Evolutionary conservation across 176 grass and related monocot genomes (phyloP).

Genomic region (Hsuehochloa calcarea): DNA sequence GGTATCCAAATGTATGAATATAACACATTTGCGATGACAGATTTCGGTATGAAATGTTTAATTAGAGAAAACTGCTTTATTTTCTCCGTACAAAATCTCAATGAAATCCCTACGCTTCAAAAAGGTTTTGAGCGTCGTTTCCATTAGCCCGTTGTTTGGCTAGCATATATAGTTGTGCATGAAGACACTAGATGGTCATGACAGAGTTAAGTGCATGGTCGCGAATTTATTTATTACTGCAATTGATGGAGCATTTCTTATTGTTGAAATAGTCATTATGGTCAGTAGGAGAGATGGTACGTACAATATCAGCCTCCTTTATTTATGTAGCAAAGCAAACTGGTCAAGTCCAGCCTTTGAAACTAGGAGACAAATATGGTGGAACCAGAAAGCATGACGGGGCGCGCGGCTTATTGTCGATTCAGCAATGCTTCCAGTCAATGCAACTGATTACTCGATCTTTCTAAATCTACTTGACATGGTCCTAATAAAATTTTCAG

Average conservation of each 20-base stretch:
- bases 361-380: slow-evolving; percentile 34
- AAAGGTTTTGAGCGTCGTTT: too few relatives aligned
- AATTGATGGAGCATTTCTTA: not conserved
- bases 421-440: slow-evolving; percentile 21
- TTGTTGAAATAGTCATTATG: not conserved
- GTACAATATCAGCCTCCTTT: slow-evolving; percentile 11
- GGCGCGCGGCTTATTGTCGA: not conserved
- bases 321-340: not conserved
- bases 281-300: slow-evolving; percentile 27
- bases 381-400: slow-evolving; percentile 9
- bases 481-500: slow-evolving; percentile 7
- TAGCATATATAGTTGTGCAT: not conserved
- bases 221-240: too few relatives aligned
- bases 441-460: not conserved
- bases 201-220: not conserved
- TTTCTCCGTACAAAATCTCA: not conserved
- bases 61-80: not conserved
- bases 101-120: not conserved
- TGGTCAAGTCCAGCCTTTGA: slow-evolving; percentile 40
- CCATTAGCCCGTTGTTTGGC: not conserved
- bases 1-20: too few relatives aligned
- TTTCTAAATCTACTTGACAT: not conserved
- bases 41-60: not conserved
- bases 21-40: too few relatives aligned
- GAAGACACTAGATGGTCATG: not conserved